Evolutionary conservation across 345 rosid species (phyloP).

Genomic region (Pseudoturritis turrita): DNA sequence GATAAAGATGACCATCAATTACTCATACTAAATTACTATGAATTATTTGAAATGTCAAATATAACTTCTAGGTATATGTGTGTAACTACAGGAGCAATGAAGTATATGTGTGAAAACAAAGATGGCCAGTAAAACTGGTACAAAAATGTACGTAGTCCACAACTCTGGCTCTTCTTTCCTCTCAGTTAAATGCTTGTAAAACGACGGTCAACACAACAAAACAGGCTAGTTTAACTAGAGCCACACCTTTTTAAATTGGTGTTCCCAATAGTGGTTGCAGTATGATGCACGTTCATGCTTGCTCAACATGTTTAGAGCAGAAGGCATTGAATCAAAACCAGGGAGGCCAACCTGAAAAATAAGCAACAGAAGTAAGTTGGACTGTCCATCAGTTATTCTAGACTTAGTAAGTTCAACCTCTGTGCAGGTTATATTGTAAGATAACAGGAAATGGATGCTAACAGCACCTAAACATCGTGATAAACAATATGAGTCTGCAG

Average conservation of each 20-base stretch:
- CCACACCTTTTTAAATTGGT: conserved; percentile 86
- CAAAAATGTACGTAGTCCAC: neutral
- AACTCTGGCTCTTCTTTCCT: conserved; percentile 4
- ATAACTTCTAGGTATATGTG: neutral
- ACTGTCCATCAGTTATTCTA: neutral
- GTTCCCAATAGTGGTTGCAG: conserved; percentile 97
- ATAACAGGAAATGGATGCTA: neutral
- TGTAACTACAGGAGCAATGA: neutral
- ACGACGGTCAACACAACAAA: neutral
- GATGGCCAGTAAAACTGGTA: neutral
- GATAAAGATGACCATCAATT: conserved; percentile 18
- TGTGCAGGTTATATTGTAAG: neutral
- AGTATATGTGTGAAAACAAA: neutral
- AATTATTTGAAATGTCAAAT: neutral
- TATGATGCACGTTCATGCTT: conserved; percentile 98
- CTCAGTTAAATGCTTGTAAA: neutral
- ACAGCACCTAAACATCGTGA: neutral
- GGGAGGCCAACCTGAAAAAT: conserved; percentile 95
- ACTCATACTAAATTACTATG: neutral
- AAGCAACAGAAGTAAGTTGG: conserved; percentile 22
- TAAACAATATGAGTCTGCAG: neutral
- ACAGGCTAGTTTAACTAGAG: conserved; percentile 9
- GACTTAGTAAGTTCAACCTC: conserved; percentile 2
- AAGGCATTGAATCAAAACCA: conserved; percentile 98
- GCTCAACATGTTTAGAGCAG: conserved; percentile 83